phyloP scores from a whole-genome alignment of 805 yeast species.

The Candida broadrunensis region DNA sequence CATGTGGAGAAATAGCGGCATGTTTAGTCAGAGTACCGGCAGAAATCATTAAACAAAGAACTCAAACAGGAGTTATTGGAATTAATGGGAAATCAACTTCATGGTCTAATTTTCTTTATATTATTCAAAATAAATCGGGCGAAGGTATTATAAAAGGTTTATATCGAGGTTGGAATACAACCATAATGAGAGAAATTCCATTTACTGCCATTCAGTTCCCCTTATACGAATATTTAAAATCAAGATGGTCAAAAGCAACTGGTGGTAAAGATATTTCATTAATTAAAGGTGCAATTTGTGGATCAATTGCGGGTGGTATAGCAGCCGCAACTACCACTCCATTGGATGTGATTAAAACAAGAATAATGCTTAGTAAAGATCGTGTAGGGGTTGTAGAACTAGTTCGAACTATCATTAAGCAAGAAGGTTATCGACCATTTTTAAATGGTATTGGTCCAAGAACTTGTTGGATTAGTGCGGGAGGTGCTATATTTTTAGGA shows the following conservation, averaged over 20 bases:
- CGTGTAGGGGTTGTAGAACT: constrained; percentile 46
- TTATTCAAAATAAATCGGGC: constrained; percentile 63
- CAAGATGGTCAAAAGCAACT: constrained; percentile 41
- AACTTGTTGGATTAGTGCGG: constrained; percentile 96
- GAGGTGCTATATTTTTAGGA: constrained; percentile 96
- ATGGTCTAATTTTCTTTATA: constrained; percentile 58
- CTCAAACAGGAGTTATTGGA: constrained; percentile 55
- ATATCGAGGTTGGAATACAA: constrained; percentile 91
- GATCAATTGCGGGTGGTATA: constrained; percentile 76
- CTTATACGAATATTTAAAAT: constrained; percentile 79
- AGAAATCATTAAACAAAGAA: constrained; percentile 91
- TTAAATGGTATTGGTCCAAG: constrained; percentile 90
- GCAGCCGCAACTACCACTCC: constrained; percentile 85
- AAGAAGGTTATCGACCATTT: constrained; percentile 75
- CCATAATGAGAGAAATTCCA: constrained; percentile 94
- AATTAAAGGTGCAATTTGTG: constrained; percentile 78
- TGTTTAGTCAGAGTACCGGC: constrained; percentile 95
- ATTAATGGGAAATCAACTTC: constrained; percentile 51
- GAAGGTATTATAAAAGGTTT: constrained; percentile 78
- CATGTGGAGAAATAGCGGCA: constrained; percentile 89
- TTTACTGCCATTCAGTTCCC: constrained; percentile 97
- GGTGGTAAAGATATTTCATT: constrained; percentile 49
- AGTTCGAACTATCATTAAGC: constrained; percentile 51
- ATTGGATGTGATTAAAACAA: constrained; percentile 72
- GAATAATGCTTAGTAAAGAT: constrained; percentile 73